These are phyloP conservation scores for Cercophora newfieldiana DNA, from an alignment of 495 filamentous ascomycete species.

Conservation along the genomic window DNA sequence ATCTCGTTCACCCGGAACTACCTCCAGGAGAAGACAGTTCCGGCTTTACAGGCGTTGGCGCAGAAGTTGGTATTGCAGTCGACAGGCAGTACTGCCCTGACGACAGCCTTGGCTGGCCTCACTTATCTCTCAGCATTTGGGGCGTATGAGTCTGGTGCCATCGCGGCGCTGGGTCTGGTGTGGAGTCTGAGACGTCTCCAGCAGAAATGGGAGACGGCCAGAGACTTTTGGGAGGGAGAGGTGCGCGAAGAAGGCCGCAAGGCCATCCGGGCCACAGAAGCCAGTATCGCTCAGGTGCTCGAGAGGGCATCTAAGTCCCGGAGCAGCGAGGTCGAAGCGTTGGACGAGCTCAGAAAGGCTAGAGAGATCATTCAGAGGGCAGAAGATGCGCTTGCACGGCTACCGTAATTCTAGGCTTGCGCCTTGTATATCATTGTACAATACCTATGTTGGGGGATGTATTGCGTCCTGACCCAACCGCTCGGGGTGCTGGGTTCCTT, in stretches of 20 bases:
- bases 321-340: slow-evolving; percentile 31
- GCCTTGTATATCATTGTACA: slow-evolving; percentile 15
- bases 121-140: slow-evolving; percentile 62
- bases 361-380: slow-evolving; percentile 56
- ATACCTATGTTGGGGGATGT: not conserved
- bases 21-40: slow-evolving; percentile 64
- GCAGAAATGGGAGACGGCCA: slow-evolving; percentile 71
- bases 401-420: slow-evolving; percentile 10
- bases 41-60: slow-evolving; percentile 74
- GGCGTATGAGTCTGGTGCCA: slow-evolving; percentile 73
- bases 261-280: slow-evolving; percentile 69
- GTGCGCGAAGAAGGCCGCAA: slow-evolving; percentile 79
- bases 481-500: not conserved
- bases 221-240: slow-evolving; percentile 69
- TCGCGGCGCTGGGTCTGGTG: slow-evolving; percentile 76
- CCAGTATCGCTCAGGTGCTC: slow-evolving; percentile 58
- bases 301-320: slow-evolving; percentile 39
- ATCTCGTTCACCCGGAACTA: slow-evolving; percentile 60
- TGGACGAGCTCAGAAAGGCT: slow-evolving; percentile 50
- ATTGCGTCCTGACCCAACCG: not conserved
- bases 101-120: slow-evolving; percentile 64
- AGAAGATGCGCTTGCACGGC: slow-evolving; percentile 36
- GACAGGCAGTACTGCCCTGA: slow-evolving; percentile 63
- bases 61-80: slow-evolving; percentile 76
- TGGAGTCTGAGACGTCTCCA: slow-evolving; percentile 76